A percentile compares a stretch with the other conserved stretches of the same genome.
Evolutionary conservation across 768 basidiomycete species (phyloP).

Genomic region (Lactarius indigo): DNA sequence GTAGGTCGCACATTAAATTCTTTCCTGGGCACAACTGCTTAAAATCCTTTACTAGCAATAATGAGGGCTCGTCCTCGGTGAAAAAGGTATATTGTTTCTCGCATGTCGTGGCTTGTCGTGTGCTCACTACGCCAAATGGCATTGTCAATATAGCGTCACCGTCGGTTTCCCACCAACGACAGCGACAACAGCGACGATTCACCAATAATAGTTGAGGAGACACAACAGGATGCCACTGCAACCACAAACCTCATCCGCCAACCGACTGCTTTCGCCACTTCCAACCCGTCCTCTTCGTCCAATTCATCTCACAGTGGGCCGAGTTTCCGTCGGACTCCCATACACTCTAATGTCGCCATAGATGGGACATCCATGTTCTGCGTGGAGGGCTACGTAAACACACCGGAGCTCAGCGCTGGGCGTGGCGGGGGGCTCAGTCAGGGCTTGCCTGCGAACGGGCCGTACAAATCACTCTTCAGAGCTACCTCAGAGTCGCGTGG

Average conservation of each 20-base stretch:
- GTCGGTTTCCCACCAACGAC: constrained; percentile 1
- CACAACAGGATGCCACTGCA: neutral
- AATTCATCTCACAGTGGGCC: constrained; percentile 5
- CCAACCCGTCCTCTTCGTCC: neutral
- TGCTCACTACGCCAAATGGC: neutral
- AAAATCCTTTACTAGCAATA: neutral
- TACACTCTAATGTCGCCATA: constrained; percentile 1
- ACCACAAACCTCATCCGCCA: constrained; percentile 10
- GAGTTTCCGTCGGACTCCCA: constrained; percentile 6
- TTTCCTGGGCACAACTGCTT: neutral
- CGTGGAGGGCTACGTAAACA: constrained; percentile 22
- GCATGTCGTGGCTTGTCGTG: neutral
- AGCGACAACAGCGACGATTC: constrained; percentile 8
- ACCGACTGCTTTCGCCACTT: constrained; percentile 11
- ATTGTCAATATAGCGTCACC: neutral
- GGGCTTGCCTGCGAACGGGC: constrained; percentile 16
- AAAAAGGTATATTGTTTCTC: constrained; percentile 1
- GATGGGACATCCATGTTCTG: constrained; percentile 23
- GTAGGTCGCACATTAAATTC: neutral
- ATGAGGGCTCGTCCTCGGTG: neutral
- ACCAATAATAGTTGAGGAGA: neutral
- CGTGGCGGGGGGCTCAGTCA: constrained; percentile 18
- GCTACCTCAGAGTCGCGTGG: constrained; percentile 10
- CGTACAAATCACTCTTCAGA: constrained; percentile 23
- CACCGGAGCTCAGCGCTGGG: constrained; percentile 20